Conservation (phyloP, 2,329 filamentous ascomycete genomes). For the Helminthosporium solani region DNA sequence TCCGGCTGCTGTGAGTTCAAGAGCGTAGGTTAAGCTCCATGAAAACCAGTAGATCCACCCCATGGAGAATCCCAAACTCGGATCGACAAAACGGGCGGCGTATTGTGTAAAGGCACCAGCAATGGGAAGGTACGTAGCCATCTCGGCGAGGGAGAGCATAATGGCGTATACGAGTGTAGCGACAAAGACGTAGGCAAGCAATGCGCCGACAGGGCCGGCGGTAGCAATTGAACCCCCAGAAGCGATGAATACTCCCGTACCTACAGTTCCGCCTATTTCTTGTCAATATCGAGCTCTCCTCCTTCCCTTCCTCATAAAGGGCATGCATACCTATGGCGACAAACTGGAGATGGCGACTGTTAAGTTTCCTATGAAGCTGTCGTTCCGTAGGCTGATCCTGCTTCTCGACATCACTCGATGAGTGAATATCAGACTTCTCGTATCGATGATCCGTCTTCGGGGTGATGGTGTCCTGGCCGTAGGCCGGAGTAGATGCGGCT, state of each 20-base stretch:
- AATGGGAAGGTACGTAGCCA: constrained; percentile 76
- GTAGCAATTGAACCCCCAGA: constrained; percentile 50
- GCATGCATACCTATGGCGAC: constrained; percentile 41
- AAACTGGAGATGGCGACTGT: constrained; percentile 41
- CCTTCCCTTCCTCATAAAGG: too few relatives aligned
- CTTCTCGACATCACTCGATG: constrained; percentile 40
- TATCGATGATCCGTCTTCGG: constrained; percentile 32
- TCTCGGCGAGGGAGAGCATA: constrained; percentile 65
- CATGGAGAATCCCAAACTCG: constrained; percentile 72
- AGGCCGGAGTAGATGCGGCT: constrained; percentile 6
- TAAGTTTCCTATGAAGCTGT: constrained; percentile 40
- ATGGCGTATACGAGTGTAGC: constrained; percentile 73
- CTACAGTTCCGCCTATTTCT: constrained; percentile 45
- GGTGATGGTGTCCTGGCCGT: constrained; percentile 22
- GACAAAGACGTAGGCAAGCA: constrained; percentile 53
- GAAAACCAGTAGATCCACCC: constrained; percentile 85
- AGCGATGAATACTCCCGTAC: constrained; percentile 57
- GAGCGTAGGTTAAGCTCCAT: constrained; percentile 71
- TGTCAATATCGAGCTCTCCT: constrained; percentile 8
- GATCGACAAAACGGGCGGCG: constrained; percentile 72
- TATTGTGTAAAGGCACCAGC: constrained; percentile 76
- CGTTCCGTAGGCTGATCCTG: constrained; percentile 25
- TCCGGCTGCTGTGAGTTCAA: constrained; percentile 71
- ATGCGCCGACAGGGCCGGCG: constrained; percentile 51
- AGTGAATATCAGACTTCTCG: constrained; percentile 32